phyloP scores from a whole-genome alignment of 2,329 filamentous ascomycete species.

The Nothophaeocryptopus gaeumannii region DNA sequence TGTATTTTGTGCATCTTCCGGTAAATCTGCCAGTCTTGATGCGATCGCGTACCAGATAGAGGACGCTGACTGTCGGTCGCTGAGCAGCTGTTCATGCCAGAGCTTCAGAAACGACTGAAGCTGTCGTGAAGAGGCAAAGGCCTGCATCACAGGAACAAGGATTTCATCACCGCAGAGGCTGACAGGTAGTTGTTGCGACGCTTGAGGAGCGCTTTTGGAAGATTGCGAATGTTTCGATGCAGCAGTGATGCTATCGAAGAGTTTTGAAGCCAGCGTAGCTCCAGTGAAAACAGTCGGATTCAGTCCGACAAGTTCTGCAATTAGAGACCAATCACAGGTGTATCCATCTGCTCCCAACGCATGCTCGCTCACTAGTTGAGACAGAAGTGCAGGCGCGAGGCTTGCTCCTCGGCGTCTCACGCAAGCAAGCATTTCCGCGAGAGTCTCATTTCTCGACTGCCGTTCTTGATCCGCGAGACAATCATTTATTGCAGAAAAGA shows the following conservation, averaged over 20 bases:
- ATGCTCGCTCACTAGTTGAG: slow-evolving; percentile 12
- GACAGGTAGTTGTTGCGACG: no score
- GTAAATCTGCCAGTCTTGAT: slow-evolving; percentile 18
- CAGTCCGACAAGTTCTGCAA: slow-evolving; percentile 45
- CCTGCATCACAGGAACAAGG: slow-evolving; percentile 31
- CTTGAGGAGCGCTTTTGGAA: no score
- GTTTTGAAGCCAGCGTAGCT: slow-evolving; percentile 3
- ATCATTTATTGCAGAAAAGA: slow-evolving; percentile 31
- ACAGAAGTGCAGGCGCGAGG: slow-evolving; percentile 20
- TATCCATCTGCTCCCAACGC: no score
- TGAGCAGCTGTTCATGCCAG: slow-evolving; percentile 30
- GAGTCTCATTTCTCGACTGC: slow-evolving; percentile 19
- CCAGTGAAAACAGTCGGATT: slow-evolving; percentile 47
- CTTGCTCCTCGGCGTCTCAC: slow-evolving; percentile 16
- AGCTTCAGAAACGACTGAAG: slow-evolving; percentile 29
- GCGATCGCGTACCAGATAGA: slow-evolving; percentile 26
- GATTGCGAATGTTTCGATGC: no score
- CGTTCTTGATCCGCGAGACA: no score
- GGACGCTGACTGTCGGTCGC: background rate
- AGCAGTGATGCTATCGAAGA: slow-evolving; percentile 5
- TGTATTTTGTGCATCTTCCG: slow-evolving; percentile 22
- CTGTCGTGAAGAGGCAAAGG: slow-evolving; percentile 29
- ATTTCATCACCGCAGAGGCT: slow-evolving; percentile 14
- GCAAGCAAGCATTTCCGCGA: slow-evolving; percentile 27
- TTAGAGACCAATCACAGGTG: slow-evolving; percentile 35